Percentiles rank a stretch among this genome's conserved stretches.
Conservation (phyloP, 352 stramenopile genomes). For the Globisporangium yorkense region DNA sequence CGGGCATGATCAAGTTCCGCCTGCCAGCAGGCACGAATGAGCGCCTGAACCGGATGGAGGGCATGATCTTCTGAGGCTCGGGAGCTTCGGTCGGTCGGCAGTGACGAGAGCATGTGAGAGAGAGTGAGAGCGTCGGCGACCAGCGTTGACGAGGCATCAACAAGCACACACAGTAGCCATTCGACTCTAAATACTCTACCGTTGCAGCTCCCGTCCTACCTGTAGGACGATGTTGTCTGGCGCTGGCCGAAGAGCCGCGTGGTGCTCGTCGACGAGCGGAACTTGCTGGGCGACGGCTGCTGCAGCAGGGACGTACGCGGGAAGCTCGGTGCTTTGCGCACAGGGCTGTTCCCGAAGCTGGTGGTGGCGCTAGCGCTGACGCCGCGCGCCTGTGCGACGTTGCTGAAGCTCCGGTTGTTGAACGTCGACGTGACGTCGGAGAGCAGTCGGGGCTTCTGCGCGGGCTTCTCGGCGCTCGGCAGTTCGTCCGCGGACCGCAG, state of each 20-base stretch:
- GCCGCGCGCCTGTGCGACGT: slow-evolving; percentile 12
- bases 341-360: slow-evolving; percentile 14
- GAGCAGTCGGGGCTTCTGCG: slow-evolving; percentile 49
- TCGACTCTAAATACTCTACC: neutral
- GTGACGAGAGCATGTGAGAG: neutral
- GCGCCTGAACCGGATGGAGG: slow-evolving; percentile 81
- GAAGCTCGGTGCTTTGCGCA: slow-evolving; percentile 8
- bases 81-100: too few relatives aligned
- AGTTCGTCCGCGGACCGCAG: slow-evolving; percentile 26
- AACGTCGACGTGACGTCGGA: slow-evolving; percentile 18
- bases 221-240: slow-evolving; percentile 20
- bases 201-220: slow-evolving; percentile 14
- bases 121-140: neutral
- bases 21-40: slow-evolving; percentile 77
- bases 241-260: slow-evolving; percentile 39
- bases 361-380: too few relatives aligned
- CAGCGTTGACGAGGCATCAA: neutral
- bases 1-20: slow-evolving; percentile 87
- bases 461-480: slow-evolving; percentile 45
- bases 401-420: slow-evolving; percentile 15
- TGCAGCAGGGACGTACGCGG: slow-evolving; percentile 7
- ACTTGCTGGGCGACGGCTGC: slow-evolving; percentile 44
- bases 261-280: slow-evolving; percentile 25
- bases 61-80: slow-evolving; percentile 77
- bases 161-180: neutral